Conservation (phyloP, 2,329 filamentous ascomycete genomes). For the Microcyclosporella mali region DNA sequence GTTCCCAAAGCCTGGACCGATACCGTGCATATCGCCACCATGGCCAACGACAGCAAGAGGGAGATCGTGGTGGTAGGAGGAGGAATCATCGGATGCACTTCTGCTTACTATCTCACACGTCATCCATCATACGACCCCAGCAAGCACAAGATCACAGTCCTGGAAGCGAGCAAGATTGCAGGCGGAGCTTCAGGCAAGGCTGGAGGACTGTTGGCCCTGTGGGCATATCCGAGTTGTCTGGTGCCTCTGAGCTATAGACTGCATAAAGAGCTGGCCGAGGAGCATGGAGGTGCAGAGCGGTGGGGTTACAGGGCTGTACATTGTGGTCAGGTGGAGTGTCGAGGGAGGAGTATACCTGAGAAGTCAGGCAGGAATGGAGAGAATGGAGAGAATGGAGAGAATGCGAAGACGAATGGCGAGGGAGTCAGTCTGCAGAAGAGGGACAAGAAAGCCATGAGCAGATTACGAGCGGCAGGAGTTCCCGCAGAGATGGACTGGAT, state of each 20-base stretch:
- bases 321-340: slow-evolving; percentile 61
- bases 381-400: slow-evolving; percentile 23
- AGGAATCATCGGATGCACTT: slow-evolving; percentile 86
- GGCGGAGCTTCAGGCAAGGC: slow-evolving; percentile 93
- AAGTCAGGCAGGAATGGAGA: slow-evolving; percentile 26
- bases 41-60: slow-evolving; percentile 25
- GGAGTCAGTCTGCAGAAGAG: slow-evolving; percentile 52
- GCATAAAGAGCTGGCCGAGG: slow-evolving; percentile 74
- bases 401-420: slow-evolving; percentile 26
- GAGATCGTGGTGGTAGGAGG: slow-evolving; percentile 53
- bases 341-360: slow-evolving; percentile 36
- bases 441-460: slow-evolving; percentile 44
- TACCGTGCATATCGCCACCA: slow-evolving; percentile 15
- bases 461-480: slow-evolving; percentile 54
- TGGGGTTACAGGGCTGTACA: slow-evolving; percentile 84
- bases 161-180: slow-evolving; percentile 81
- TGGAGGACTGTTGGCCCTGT: slow-evolving; percentile 79
- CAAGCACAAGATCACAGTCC: slow-evolving; percentile 71
- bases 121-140: slow-evolving; percentile 73
- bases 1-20: not conserved
- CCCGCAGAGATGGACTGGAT: slow-evolving; percentile 84
- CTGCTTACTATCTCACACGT: slow-evolving; percentile 83
- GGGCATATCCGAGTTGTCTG: slow-evolving; percentile 81
- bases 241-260: slow-evolving; percentile 81
- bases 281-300: slow-evolving; percentile 67